Evolutionary conservation across 768 basidiomycete genomes (phyloP).

Genomic region (Kwoniella shandongensis): DNA sequence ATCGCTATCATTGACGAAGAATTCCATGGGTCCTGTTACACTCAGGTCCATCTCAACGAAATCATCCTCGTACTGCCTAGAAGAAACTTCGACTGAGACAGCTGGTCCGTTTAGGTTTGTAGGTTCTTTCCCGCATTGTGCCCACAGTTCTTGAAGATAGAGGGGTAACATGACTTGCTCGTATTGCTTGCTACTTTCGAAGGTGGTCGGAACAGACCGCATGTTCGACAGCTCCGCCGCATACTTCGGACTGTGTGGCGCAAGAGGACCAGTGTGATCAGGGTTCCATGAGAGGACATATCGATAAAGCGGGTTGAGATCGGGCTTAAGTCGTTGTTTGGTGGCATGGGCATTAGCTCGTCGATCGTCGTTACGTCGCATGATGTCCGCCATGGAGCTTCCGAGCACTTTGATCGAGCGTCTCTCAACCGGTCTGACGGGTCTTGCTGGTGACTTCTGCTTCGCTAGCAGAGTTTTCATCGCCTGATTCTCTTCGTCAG

Average conservation of each 20-base stretch:
- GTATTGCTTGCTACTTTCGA: constrained; percentile 68
- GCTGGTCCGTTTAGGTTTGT: constrained; percentile 57
- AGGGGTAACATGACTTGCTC: constrained; percentile 76
- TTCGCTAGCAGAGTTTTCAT: constrained; percentile 63
- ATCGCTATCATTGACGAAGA: constrained; percentile 77
- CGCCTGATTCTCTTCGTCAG: constrained; percentile 43
- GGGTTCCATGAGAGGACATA: constrained; percentile 84
- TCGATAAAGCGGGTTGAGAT: constrained; percentile 75
- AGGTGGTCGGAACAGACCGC: constrained; percentile 64
- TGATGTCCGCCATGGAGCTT: constrained; percentile 14
- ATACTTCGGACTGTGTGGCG: constrained; percentile 62
- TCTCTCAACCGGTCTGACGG: constrained; percentile 21
- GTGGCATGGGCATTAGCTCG: constrained; percentile 65
- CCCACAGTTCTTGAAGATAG: constrained; percentile 85
- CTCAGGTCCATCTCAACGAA: constrained; percentile 77
- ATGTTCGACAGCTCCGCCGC: constrained; percentile 51
- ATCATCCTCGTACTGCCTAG: constrained; percentile 71
- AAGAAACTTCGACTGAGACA: constrained; percentile 64
- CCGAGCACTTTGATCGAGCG: constrained; percentile 35
- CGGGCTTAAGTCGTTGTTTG: constrained; percentile 73
- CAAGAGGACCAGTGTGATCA: constrained; percentile 60
- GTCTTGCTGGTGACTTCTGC: constrained; percentile 61
- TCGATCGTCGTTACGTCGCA: constrained; percentile 58
- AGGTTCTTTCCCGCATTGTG: constrained; percentile 75
- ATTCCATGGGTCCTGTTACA: constrained; percentile 65